Percentiles rank a stretch among this genome's conserved stretches.
Conservation (phyloP, 2,329 filamentous ascomycete genomes). For the Sporothrix brasiliensis region DNA sequence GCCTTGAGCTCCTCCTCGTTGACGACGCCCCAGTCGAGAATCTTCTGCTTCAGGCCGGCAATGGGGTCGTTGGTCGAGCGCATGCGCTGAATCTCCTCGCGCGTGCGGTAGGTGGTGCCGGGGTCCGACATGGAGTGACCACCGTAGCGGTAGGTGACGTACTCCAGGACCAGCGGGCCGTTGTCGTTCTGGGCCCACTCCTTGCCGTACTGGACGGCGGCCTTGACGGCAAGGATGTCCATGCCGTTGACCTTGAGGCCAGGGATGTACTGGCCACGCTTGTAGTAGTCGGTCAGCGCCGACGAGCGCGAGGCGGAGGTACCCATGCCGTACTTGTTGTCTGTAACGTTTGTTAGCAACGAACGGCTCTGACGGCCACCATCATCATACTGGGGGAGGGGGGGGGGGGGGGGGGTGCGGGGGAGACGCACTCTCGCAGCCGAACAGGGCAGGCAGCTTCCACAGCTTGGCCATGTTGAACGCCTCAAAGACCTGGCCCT, state of each 20-base stretch:
- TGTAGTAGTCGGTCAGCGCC: constrained; percentile 99
- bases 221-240: constrained; percentile 98
- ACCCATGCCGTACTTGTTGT: constrained; percentile 99
- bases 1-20: constrained; percentile 94
- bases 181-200: constrained; percentile 81
- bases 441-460: constrained; percentile 93
- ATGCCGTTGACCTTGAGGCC: constrained; percentile 99
- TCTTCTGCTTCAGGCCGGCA: constrained; percentile 95
- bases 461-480: constrained; percentile 99
- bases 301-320: constrained; percentile 92
- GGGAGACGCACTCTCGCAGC: constrained; percentile 84
- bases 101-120: constrained; percentile 97
- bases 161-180: constrained; percentile 95
- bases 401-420: not conserved
- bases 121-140: constrained; percentile 99
- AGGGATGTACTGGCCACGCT: constrained; percentile 99
- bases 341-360: constrained; percentile 51
- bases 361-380: too few species aligned
- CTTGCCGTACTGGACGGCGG: constrained; percentile 91
- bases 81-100: constrained; percentile 99
- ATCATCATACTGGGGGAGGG: not conserved
- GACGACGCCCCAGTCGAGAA: constrained; percentile 91
- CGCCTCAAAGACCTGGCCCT: constrained; percentile 98
- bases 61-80: constrained; percentile 98
- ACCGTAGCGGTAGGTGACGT: constrained; percentile 98